A percentile compares a stretch with the other conserved stretches of the same genome.
phyloP scores from a whole-genome alignment of 2,329 filamentous ascomycete genomes.

The Epichloe baconii region DNA sequence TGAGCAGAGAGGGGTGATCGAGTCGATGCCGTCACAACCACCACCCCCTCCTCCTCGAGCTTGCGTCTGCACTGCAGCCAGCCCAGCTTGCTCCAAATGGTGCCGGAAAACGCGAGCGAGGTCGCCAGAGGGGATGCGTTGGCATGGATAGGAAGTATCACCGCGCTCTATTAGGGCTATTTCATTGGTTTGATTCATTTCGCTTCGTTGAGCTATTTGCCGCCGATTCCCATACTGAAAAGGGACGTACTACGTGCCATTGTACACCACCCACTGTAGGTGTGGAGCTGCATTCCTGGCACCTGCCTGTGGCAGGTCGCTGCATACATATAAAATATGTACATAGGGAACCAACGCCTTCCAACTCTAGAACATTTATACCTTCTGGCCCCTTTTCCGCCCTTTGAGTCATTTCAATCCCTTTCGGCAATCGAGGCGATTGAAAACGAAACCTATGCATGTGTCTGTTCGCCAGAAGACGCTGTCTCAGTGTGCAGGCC shows the following conservation, averaged over 20 bases:
- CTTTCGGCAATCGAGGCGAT: neutral
- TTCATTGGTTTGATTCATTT: neutral
- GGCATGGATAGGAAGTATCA: neutral
- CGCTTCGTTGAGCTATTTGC: neutral
- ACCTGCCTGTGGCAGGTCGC: too few species aligned
- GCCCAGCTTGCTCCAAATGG: slow-evolving; percentile 10
- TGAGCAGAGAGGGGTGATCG: neutral
- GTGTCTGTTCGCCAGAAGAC: neutral
- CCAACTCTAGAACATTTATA: neutral
- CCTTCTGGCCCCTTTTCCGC: too few species aligned
- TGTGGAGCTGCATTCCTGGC: too few species aligned
- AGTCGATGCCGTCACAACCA: neutral
- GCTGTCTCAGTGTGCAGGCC: slow-evolving; percentile 40
- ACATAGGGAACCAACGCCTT: neutral
- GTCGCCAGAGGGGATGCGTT: neutral
- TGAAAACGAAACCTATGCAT: too few species aligned
- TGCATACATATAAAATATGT: too few species aligned
- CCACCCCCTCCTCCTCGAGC: neutral
- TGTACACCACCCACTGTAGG: too few species aligned
- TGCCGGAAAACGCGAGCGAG: neutral
- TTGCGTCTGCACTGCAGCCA: slow-evolving; percentile 11
- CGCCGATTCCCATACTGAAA: too few species aligned
- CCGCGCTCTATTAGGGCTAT: neutral
- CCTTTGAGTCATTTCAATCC: neutral
- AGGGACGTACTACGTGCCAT: too few species aligned